Percentiles rank a stretch among this genome's conserved stretches.
Evolutionary conservation across 495 filamentous ascomycete species (phyloP).

Genomic region (Chaetomidium leptoderma): DNA sequence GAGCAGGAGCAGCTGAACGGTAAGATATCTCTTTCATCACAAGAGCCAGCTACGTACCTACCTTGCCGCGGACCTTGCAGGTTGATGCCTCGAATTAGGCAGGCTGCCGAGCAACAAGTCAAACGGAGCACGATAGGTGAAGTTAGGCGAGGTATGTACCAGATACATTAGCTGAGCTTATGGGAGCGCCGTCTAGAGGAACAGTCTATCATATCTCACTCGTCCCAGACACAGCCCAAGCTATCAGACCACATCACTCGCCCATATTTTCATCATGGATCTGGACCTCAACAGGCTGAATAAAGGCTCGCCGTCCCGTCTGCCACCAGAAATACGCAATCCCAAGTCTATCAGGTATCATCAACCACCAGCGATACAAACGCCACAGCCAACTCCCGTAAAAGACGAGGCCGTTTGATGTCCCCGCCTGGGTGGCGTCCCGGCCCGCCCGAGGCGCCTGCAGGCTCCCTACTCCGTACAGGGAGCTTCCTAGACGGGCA

Average conservation of each 20-base stretch:
- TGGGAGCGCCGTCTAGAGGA: slow-evolving; percentile 3
- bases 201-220: slow-evolving; percentile 7
- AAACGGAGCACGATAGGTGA: too few species aligned
- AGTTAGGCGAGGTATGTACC: too few species aligned
- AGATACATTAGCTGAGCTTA: slow-evolving; percentile 4
- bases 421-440: background rate
- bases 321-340: background rate
- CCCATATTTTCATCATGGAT: background rate
- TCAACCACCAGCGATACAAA: background rate
- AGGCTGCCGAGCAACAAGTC: too few species aligned
- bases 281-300: background rate
- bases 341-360: slow-evolving; percentile 15
- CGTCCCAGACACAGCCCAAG: background rate
- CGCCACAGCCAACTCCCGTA: background rate
- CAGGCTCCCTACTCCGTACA: background rate
- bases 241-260: background rate
- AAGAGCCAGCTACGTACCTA: too few species aligned
- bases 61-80: too few species aligned
- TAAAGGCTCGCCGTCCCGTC: background rate
- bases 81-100: too few species aligned
- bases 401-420: background rate
- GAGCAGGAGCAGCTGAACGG: too few species aligned
- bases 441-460: background rate
- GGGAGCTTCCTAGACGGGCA: too few species aligned
- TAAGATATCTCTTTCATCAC: too few species aligned